Evolutionary conservation across 768 basidiomycete species (phyloP).

Genomic region (Auricularia auricula-judae): DNA sequence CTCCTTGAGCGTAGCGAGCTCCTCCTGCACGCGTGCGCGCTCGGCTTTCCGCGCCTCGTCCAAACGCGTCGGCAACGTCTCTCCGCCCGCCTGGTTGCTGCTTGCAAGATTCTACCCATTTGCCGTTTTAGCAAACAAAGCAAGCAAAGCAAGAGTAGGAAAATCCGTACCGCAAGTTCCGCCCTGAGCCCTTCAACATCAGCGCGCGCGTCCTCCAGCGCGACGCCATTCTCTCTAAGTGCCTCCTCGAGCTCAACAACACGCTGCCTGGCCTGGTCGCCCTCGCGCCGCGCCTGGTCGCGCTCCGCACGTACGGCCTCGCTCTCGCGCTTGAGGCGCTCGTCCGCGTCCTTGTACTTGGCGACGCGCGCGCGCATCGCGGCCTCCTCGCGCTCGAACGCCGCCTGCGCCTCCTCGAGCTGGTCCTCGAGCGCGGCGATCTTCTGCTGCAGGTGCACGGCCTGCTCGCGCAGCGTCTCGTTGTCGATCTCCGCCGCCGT

Average conservation of each 20-base stretch:
- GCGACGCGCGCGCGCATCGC: slow-evolving; percentile 50
- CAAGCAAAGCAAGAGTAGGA: not conserved
- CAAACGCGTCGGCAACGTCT: slow-evolving; percentile 34
- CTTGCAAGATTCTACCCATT: not conserved
- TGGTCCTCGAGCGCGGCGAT: slow-evolving; percentile 66
- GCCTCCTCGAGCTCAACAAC: slow-evolving; percentile 86
- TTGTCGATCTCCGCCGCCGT: slow-evolving; percentile 91
- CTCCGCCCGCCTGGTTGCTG: slow-evolving; percentile 1
- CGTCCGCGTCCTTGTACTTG: slow-evolving; percentile 42
- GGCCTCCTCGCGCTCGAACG: slow-evolving; percentile 56
- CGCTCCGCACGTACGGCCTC: slow-evolving; percentile 62
- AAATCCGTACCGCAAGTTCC: slow-evolving; percentile 58
- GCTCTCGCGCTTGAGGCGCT: slow-evolving; percentile 20
- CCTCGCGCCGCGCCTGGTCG: slow-evolving; percentile 51
- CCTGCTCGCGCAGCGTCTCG: slow-evolving; percentile 80
- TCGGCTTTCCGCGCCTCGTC: slow-evolving; percentile 36
- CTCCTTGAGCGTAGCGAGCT: slow-evolving; percentile 43
- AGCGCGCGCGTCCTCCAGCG: slow-evolving; percentile 80
- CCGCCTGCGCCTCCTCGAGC: slow-evolving; percentile 11
- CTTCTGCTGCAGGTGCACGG: slow-evolving; percentile 76
- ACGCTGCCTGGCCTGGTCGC: slow-evolving; percentile 42
- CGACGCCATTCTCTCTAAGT: slow-evolving; percentile 72
- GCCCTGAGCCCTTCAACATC: slow-evolving; percentile 74
- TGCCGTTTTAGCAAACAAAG: too few species aligned
- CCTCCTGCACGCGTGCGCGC: slow-evolving; percentile 38